Percentiles rank a stretch among this genome's conserved stretches.
Conservation (phyloP, 805 yeast species). For the Saccharomycopsis oosterbeekiorum region DNA sequence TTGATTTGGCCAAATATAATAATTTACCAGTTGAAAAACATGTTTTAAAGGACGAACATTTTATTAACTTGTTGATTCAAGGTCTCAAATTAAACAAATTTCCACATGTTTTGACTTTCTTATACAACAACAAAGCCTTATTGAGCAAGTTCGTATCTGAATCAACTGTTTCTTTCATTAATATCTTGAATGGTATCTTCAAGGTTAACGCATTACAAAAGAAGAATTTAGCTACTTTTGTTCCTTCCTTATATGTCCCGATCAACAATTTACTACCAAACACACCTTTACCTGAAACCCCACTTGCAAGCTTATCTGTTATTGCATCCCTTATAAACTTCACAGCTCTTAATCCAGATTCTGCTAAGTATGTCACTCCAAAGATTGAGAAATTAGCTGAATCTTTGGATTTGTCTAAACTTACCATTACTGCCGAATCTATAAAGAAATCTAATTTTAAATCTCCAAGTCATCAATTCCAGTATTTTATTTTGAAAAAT, state of each 20-base stretch:
- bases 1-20: constrained; percentile 5
- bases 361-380: constrained; percentile 1
- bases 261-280: constrained; percentile 2
- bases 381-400: constrained; percentile 5
- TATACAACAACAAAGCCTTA: constrained; percentile 5
- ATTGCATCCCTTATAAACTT: constrained; percentile 11
- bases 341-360: constrained; percentile 2
- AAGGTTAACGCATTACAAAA: constrained; percentile 5
- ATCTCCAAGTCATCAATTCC: constrained; percentile 6
- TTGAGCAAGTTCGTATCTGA: background rate
- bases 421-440: background rate
- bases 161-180: constrained; percentile 2
- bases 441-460: background rate
- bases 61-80: constrained; percentile 12
- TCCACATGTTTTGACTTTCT: constrained; percentile 11
- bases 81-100: constrained; percentile 13
- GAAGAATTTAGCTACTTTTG: constrained; percentile 1
- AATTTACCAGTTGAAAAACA: constrained; percentile 2
- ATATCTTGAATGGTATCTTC: constrained; percentile 11
- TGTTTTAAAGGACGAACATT: constrained; percentile 9
- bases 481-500: constrained; percentile 10
- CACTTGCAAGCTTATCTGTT: constrained; percentile 7
- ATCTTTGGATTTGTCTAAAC: constrained; percentile 3
- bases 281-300: background rate
- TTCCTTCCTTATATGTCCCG: constrained; percentile 9